A percentile compares a stretch with the other conserved stretches of the same genome.
phyloP scores from a whole-genome alignment of 176 grass and related monocot species.

The Rhynchospora pubera region DNA sequence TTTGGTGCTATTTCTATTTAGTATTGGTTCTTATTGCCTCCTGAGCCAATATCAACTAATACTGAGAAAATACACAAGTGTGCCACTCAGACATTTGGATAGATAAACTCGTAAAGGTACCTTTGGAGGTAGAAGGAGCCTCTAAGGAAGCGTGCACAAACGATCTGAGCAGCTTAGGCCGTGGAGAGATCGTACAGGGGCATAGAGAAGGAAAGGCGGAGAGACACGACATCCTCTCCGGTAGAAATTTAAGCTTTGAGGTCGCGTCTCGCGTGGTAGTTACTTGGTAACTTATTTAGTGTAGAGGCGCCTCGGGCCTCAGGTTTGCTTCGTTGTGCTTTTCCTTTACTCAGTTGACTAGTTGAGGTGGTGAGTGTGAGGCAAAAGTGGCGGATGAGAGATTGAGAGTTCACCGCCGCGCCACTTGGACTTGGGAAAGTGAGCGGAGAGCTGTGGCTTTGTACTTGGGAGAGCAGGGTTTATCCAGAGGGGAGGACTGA shows the following conservation, averaged over 20 bases:
- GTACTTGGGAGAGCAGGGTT: too few species aligned
- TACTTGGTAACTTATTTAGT: background rate
- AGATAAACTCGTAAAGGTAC: slow-evolving; percentile 8
- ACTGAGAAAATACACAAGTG: background rate
- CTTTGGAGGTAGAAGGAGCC: slow-evolving; percentile 18
- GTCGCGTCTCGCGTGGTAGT: too few species aligned
- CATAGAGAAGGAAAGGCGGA: slow-evolving; percentile 25
- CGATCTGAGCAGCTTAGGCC: slow-evolving; percentile 19
- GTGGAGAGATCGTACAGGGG: slow-evolving; percentile 24
- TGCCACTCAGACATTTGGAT: background rate
- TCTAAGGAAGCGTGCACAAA: slow-evolving; percentile 26
- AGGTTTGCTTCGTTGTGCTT: background rate
- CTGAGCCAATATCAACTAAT: background rate
- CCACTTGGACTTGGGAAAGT: too few species aligned
- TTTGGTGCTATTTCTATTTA: background rate
- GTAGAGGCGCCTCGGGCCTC: background rate
- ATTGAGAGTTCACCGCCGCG: too few species aligned
- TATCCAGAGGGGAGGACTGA: too few species aligned
- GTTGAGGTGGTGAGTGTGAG: background rate
- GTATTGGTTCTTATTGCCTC: background rate
- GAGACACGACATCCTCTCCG: slow-evolving; percentile 19
- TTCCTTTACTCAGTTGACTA: background rate
- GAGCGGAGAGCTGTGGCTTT: too few species aligned
- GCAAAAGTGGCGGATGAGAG: too few species aligned
- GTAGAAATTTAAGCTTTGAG: too few species aligned